Evolutionary conservation across 306 rosid genomes (phyloP).

Genomic region (Gillenia trifoliata): DNA sequence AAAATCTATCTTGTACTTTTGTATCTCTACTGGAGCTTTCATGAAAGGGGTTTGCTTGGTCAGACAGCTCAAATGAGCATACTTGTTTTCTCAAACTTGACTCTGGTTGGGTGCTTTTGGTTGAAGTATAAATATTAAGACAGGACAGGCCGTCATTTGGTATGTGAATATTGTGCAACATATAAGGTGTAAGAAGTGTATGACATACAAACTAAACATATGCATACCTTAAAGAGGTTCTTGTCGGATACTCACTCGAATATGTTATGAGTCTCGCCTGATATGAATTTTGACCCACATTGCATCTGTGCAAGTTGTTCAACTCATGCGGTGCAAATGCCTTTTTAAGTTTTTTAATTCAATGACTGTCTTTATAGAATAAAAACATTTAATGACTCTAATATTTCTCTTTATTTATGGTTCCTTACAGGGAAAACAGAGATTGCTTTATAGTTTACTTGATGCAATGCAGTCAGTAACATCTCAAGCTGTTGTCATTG

Average conservation of each 20-base stretch:
- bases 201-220: not conserved
- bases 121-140: not conserved
- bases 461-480: conserved; percentile 90
- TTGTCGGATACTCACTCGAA: not conserved
- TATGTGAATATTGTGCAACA: not conserved
- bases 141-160: not conserved
- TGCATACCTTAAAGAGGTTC: not conserved
- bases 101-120: not conserved
- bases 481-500: conserved; percentile 91
- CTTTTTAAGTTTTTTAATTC: not conserved
- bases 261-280: not conserved
- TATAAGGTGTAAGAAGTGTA: not conserved
- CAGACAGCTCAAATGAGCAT: not conserved
- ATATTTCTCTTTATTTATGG: conserved; percentile 1
- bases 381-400: not conserved
- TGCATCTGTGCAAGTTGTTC: not conserved
- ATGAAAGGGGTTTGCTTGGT: not conserved
- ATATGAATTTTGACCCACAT: not conserved
- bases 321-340: not conserved
- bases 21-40: not conserved
- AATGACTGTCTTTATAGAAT: not conserved
- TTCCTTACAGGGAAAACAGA: conserved; percentile 74
- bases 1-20: not conserved
- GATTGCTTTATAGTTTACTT: conserved; percentile 81
- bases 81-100: not conserved